phyloP scores from a whole-genome alignment of 805 yeast species.

The Starmerella khaoyaiensis region DNA sequence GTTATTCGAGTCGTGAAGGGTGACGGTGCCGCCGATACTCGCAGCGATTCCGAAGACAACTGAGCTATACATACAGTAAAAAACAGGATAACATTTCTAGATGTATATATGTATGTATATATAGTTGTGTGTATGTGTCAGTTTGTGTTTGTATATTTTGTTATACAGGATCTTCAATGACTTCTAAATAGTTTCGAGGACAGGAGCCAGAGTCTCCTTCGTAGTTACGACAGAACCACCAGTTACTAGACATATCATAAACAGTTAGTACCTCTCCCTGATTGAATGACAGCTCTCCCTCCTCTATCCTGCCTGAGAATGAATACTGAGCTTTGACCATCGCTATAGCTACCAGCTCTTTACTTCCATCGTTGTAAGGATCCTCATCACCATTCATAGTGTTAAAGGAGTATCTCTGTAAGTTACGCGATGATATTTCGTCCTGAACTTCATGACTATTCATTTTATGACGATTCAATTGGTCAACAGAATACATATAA shows the following conservation, averaged over 20 bases:
- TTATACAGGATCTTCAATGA: slow-evolving; percentile 23
- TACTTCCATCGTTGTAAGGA: slow-evolving; percentile 36
- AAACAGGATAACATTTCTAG: neutral
- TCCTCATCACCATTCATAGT: slow-evolving; percentile 32
- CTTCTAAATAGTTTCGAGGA: slow-evolving; percentile 85
- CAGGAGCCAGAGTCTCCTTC: slow-evolving; percentile 93
- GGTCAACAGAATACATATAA: slow-evolving; percentile 16
- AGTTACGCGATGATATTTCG: no score
- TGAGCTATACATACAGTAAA: neutral
- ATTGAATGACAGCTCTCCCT: slow-evolving; percentile 78
- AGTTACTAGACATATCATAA: slow-evolving; percentile 84
- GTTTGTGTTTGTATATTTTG: neutral
- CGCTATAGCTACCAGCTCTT: no score
- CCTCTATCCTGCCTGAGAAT: no score
- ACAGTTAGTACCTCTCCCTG: slow-evolving; percentile 88
- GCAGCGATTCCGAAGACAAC: slow-evolving; percentile 66
- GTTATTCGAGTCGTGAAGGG: slow-evolving; percentile 60
- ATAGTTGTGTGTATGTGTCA: no score
- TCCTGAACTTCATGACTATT: slow-evolving; percentile 10
- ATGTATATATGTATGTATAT: neutral
- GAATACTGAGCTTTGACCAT: no score
- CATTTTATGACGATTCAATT: slow-evolving; percentile 16
- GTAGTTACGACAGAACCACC: slow-evolving; percentile 94
- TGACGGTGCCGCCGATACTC: slow-evolving; percentile 67
- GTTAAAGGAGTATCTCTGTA: neutral